Evolutionary conservation across 139 green algal genomes (phyloP).

Genomic region (Coelastrella sp.): DNA sequence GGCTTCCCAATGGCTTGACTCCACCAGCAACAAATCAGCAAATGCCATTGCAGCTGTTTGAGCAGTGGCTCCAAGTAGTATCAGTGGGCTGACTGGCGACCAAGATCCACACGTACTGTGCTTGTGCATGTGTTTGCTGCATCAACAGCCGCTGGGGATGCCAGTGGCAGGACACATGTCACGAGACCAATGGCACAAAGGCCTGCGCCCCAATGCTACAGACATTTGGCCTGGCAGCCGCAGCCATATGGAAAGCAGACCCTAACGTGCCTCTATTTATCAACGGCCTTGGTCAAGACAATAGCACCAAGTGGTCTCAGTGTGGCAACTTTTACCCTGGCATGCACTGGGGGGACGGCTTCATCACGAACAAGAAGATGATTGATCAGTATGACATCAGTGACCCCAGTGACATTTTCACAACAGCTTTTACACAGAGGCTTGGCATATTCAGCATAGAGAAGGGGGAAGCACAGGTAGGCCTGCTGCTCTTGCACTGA

Average conservation of each 20-base stretch:
- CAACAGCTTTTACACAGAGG: background rate
- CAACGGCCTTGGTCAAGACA: conserved; percentile 46
- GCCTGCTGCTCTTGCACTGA: background rate
- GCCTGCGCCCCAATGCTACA: conserved; percentile 29
- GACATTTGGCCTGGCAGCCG: conserved; percentile 7
- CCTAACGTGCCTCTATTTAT: conserved; percentile 30
- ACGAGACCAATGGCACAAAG: background rate
- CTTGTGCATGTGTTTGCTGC: background rate
- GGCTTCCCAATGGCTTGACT: too few species aligned
- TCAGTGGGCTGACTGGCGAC: too few species aligned
- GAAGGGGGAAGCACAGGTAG: conserved; percentile 28
- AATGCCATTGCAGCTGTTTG: background rate
- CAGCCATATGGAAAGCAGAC: conserved; percentile 30
- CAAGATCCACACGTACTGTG: too few species aligned
- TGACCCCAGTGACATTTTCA: conserved; percentile 43
- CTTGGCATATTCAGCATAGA: conserved; percentile 19
- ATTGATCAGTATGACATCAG: conserved; percentile 20
- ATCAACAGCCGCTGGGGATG: conserved; percentile 42
- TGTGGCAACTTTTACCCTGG: conserved; percentile 44
- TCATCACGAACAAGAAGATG: conserved; percentile 43
- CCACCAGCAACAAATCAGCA: too few species aligned
- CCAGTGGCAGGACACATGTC: conserved; percentile 31
- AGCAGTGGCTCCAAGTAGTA: too few species aligned
- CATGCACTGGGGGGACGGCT: conserved; percentile 46
- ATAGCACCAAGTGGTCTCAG: conserved; percentile 40